These are phyloP conservation scores for Stachybotrys echinatus DNA, from an alignment of 2,329 filamentous ascomycete genomes.

Conservation along the genomic window DNA sequence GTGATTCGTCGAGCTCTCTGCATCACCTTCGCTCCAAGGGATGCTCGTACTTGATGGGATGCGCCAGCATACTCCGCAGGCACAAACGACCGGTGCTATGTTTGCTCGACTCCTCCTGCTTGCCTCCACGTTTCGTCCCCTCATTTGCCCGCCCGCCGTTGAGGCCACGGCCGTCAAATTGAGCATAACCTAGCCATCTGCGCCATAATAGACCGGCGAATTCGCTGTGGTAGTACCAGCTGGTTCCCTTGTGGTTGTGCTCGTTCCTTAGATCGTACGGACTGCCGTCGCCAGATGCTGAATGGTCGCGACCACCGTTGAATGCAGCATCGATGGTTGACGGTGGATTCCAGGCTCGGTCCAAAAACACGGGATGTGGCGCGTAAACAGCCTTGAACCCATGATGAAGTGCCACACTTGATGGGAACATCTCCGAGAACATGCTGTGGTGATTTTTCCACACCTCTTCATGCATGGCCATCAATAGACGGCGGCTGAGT, in stretches of 20 bases:
- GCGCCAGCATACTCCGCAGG: constrained; percentile 71
- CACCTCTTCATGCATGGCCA: constrained; percentile 71
- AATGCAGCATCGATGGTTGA: constrained; percentile 67
- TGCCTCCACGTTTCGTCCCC: constrained; percentile 45
- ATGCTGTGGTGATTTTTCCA: constrained; percentile 62
- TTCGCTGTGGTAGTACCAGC: constrained; percentile 78
- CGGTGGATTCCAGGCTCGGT: constrained; percentile 66
- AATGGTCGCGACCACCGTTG: constrained; percentile 68
- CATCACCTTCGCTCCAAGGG: constrained; percentile 34
- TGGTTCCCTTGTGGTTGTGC: constrained; percentile 76
- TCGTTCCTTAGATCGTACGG: constrained; percentile 67
- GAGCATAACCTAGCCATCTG: constrained; percentile 64
- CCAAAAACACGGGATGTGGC: constrained; percentile 76
- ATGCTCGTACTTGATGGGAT: constrained; percentile 70
- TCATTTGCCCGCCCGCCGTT: constrained; percentile 43
- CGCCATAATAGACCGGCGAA: constrained; percentile 76
- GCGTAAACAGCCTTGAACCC: constrained; percentile 75
- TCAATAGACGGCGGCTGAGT: constrained; percentile 59
- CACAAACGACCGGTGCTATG: constrained; percentile 63
- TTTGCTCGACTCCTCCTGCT: constrained; percentile 39
- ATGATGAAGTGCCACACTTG: constrained; percentile 65
- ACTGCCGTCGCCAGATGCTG: constrained; percentile 58
- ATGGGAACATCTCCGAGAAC: constrained; percentile 78
- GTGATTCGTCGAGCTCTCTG: no score
- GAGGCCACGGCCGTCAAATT: constrained; percentile 44